phyloP scores from a whole-genome alignment of 257 asterid genomes.

The Nicotiana benthamiana region DNA sequence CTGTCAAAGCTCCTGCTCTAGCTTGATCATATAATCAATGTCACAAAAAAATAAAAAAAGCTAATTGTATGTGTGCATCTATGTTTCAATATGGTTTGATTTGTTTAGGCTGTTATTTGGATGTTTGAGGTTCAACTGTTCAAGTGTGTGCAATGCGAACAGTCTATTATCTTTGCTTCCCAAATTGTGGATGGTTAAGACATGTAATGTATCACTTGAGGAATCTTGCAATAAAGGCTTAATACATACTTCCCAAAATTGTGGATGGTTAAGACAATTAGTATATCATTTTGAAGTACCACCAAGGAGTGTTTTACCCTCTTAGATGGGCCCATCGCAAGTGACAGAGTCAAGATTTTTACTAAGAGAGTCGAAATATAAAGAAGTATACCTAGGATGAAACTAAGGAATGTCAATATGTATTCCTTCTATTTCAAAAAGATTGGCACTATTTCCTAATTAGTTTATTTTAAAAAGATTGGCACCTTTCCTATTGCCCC shows the following conservation, averaged over 20 bases:
- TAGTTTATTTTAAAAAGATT: too few species aligned
- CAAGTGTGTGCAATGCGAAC: neutral
- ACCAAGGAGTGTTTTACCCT: too few species aligned
- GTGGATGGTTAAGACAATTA: neutral
- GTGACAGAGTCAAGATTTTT: too few species aligned
- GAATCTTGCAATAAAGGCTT: neutral
- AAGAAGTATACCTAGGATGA: too few species aligned
- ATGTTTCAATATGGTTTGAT: neutral
- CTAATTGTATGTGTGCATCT: neutral
- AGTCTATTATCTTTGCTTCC: neutral
- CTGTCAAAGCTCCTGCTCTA: constrained; percentile 52
- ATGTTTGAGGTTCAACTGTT: neutral
- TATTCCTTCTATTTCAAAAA: too few species aligned
- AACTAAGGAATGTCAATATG: too few species aligned
- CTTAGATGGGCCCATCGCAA: too few species aligned
- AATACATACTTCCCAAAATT: neutral
- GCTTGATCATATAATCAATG: constrained; percentile 15
- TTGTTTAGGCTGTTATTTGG: neutral
- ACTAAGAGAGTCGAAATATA: too few species aligned
- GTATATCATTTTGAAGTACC: neutral
- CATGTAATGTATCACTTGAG: neutral
- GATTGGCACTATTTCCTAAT: too few species aligned
- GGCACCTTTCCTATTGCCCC: too few species aligned
- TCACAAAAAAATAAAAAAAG: neutral
- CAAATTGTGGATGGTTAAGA: neutral